phyloP scores from a whole-genome alignment of 108 stramenopile species.

The Chaetoceros tenuissimus region DNA sequence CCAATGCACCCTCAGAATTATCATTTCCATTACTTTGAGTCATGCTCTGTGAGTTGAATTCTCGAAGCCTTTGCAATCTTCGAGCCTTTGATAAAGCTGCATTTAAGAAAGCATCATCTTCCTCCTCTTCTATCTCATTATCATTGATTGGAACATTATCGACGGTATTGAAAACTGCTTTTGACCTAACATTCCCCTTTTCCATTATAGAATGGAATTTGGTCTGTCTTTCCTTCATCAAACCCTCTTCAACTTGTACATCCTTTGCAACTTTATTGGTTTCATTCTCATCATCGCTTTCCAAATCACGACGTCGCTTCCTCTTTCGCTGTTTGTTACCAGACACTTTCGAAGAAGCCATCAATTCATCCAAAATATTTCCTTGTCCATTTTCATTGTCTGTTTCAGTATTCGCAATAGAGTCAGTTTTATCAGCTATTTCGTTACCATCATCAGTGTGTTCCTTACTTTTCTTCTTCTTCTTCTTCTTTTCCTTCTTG shows the following conservation, averaged over 20 bases:
- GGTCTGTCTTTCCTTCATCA: conserved; percentile 10
- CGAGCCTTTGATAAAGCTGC: conserved; percentile 86
- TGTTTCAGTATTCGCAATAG: no score
- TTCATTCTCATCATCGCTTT: conserved; percentile 35
- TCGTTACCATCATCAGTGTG: conserved; percentile 18
- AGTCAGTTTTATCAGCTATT: background rate
- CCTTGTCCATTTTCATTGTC: background rate
- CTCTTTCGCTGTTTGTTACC: conserved; percentile 2
- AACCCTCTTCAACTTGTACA: no score
- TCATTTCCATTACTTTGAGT: conserved; percentile 3
- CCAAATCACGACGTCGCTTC: conserved; percentile 25
- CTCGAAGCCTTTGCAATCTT: conserved; percentile 59
- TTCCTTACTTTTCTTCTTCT: conserved; percentile 19
- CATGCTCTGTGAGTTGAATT: conserved; percentile 22
- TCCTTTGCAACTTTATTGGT: no score
- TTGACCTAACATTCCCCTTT: background rate
- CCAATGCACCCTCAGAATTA: conserved; percentile 43
- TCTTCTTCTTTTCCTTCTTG: conserved; percentile 54
- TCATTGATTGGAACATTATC: no score
- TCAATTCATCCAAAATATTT: conserved; percentile 25
- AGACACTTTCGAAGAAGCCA: conserved; percentile 18
- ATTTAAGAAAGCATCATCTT: conserved; percentile 80
- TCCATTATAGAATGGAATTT: no score
- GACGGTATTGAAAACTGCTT: no score
- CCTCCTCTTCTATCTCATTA: conserved; percentile 71